Percentiles rank a stretch among this genome's conserved stretches.
These are phyloP conservation scores for Vanrija sp. DNA, from an alignment of 1,284 basidiomycete genomes.

Conservation along the genomic window DNA sequence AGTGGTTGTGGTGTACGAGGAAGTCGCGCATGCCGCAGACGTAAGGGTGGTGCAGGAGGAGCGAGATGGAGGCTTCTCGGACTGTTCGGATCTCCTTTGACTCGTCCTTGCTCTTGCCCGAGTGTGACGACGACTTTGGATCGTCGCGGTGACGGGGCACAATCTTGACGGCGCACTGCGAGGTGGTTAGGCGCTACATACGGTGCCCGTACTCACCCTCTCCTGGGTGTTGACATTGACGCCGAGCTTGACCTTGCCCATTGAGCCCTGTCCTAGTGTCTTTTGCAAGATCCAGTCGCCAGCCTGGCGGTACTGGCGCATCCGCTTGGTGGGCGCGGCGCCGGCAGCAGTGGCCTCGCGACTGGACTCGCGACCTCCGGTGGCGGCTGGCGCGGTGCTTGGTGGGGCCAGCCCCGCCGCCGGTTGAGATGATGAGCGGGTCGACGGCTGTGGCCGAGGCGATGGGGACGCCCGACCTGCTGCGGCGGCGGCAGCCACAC, in stretches of 20 bases:
- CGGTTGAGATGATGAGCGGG: not conserved
- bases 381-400: conserved; percentile 4
- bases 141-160: conserved; percentile 67
- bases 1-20: conserved; percentile 91
- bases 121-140: conserved; percentile 34
- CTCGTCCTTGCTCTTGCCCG: conserved; percentile 69
- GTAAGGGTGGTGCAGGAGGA: conserved; percentile 95
- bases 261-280: conserved; percentile 94
- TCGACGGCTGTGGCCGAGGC: not conserved
- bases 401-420: not conserved
- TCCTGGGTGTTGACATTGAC: conserved; percentile 84
- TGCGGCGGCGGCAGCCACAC: not conserved
- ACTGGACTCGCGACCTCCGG: not conserved
- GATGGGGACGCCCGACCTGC: not conserved
- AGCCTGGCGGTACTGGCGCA: conserved; percentile 49
- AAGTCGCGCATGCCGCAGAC: conserved; percentile 99
- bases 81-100: conserved; percentile 95
- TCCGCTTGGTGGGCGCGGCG: conserved; percentile 4
- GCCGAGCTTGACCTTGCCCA: conserved; percentile 98
- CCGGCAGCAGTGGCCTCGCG: not conserved
- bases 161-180: conserved; percentile 94
- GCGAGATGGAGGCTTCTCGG: conserved; percentile 87
- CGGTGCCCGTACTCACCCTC: conserved; percentile 61
- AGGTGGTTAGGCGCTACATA: not conserved
- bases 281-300: conserved; percentile 96